Conservation (phyloP, 2,329 filamentous ascomycete genomes). For the Cytospora leucostoma region DNA sequence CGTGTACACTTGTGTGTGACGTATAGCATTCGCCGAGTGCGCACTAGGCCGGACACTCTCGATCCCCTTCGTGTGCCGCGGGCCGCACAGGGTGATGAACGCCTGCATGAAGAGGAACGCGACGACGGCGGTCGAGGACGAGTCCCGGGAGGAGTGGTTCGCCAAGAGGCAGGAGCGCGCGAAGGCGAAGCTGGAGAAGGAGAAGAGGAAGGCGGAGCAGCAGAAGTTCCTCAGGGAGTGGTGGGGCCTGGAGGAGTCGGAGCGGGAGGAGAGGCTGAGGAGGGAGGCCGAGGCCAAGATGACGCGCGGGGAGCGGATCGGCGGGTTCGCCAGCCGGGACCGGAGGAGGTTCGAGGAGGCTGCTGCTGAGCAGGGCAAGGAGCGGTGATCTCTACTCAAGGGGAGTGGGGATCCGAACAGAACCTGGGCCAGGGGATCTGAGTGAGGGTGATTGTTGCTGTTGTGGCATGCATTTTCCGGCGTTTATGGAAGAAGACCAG, state of each 20-base stretch:
- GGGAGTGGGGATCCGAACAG: neutral
- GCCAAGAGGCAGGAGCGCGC: constrained; percentile 70
- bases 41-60: constrained; percentile 83
- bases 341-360: constrained; percentile 33
- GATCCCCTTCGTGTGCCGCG: constrained; percentile 82
- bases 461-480: constrained; percentile 7
- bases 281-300: constrained; percentile 57
- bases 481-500: constrained; percentile 1
- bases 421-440: neutral
- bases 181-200: constrained; percentile 65
- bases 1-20: neutral
- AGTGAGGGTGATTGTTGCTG: neutral
- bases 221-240: constrained; percentile 67
- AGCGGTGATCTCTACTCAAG: constrained; percentile 4
- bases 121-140: constrained; percentile 81
- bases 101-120: constrained; percentile 87
- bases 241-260: constrained; percentile 64
- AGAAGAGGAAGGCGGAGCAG: constrained; percentile 60
- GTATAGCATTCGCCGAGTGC: constrained; percentile 84
- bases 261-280: constrained; percentile 49
- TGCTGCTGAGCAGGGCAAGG: constrained; percentile 16
- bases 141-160: constrained; percentile 93
- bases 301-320: constrained; percentile 54
- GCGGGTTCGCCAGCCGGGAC: constrained; percentile 51
- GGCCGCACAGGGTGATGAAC: constrained; percentile 85